Evolutionary conservation across 495 filamentous ascomycete genomes (phyloP).

Genomic region (Penicillium paradoxum): DNA sequence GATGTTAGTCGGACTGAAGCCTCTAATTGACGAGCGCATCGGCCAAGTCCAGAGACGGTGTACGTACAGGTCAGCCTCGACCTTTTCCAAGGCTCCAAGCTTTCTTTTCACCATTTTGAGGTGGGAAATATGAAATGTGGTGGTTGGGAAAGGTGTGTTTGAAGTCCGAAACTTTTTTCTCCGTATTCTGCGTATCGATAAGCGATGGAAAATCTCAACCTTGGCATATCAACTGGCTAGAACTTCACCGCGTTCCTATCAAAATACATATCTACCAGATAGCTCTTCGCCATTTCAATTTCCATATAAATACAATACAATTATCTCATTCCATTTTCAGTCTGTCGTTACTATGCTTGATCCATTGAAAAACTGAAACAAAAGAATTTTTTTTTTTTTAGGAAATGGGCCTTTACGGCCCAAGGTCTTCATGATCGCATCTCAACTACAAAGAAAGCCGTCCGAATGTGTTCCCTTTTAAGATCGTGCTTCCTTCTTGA

Average conservation of each 20-base stretch:
- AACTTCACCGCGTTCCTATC: background rate
- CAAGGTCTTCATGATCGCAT: conserved; percentile 45
- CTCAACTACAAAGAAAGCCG: conserved; percentile 46
- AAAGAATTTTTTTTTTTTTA: conserved; percentile 32
- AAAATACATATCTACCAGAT: too few species aligned
- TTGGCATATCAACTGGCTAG: conserved; percentile 3
- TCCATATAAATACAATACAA: too few species aligned
- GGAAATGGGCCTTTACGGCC: conserved; percentile 32
- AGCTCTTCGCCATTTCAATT: too few species aligned
- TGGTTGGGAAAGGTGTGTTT: conserved; percentile 20
- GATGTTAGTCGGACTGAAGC: conserved; percentile 23
- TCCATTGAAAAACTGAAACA: conserved; percentile 12
- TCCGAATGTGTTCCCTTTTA: conserved; percentile 39
- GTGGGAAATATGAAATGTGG: conserved; percentile 8
- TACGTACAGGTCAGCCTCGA: conserved; percentile 78
- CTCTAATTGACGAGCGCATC: conserved; percentile 16
- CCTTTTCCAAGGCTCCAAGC: conserved; percentile 86
- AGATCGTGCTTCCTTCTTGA: conserved; percentile 38
- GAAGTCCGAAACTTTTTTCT: conserved; percentile 36
- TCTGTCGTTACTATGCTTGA: background rate
- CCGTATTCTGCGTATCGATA: conserved; percentile 45
- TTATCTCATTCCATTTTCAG: background rate
- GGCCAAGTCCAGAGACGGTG: conserved; percentile 8
- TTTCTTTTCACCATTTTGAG: conserved; percentile 72
- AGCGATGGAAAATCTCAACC: conserved; percentile 24